These are phyloP conservation scores for Carex cristatella DNA, from an alignment of 176 grass and related monocot genomes.

Conservation along the genomic window DNA sequence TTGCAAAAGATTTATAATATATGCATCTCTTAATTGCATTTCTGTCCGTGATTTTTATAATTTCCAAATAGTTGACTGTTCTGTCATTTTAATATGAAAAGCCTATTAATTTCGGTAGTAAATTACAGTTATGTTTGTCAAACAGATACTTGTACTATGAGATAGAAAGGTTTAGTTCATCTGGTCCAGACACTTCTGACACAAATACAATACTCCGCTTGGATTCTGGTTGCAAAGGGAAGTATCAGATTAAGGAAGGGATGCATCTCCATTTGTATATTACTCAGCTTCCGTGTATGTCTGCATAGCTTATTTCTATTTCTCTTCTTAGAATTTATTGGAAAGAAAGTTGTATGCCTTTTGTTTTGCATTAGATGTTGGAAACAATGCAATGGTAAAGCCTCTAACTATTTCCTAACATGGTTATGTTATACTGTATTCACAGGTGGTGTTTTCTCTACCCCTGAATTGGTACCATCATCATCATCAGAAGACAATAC, in stretches of 20 bases:
- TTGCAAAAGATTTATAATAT: neutral
- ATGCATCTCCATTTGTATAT: slow-evolving; percentile 66
- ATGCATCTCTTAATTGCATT: neutral
- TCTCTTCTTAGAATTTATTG: neutral
- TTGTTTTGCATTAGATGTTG: neutral
- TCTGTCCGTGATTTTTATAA: neutral
- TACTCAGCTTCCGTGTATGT: slow-evolving; percentile 59
- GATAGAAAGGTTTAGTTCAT: slow-evolving; percentile 20
- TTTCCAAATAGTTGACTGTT: neutral
- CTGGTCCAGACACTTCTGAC: neutral
- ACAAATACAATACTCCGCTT: slow-evolving; percentile 20
- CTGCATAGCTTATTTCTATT: neutral
- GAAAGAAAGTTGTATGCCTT: neutral
- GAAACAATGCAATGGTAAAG: neutral
- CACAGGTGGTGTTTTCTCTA: slow-evolving; percentile 9
- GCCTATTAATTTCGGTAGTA: neutral
- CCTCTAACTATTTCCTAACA: neutral
- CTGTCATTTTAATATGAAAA: neutral
- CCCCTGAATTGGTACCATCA: neutral
- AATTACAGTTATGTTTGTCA: neutral
- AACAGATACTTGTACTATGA: slow-evolving; percentile 51
- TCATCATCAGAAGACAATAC: neutral
- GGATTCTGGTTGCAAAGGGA: slow-evolving; percentile 24
- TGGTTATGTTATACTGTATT: neutral
- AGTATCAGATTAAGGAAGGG: slow-evolving; percentile 49